These are phyloP conservation scores for Ascochyta viciae-villosae DNA, from an alignment of 2,329 filamentous ascomycete species.

Conservation along the genomic window DNA sequence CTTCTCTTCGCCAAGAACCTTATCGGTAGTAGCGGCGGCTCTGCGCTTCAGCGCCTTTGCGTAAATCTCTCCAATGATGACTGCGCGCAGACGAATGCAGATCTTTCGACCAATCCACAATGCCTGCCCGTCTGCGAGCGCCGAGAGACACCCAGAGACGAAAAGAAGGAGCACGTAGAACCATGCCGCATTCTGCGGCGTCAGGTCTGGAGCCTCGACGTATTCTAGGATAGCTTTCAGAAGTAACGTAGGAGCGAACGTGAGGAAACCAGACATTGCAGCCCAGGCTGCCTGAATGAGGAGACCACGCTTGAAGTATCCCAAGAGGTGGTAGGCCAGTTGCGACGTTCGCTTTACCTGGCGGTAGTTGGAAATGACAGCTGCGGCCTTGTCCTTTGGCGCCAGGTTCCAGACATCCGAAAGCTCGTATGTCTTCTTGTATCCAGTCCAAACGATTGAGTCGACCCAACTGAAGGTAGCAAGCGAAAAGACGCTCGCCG, in stretches of 20 bases:
- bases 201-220: conserved; percentile 79
- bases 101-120: conserved; percentile 94
- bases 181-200: conserved; percentile 89
- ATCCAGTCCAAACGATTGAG: conserved; percentile 85
- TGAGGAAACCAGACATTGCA: conserved; percentile 78
- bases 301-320: conserved; percentile 81
- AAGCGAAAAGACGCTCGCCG: conserved; percentile 87
- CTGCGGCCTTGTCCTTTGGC: conserved; percentile 84
- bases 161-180: conserved; percentile 92
- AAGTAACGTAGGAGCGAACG: conserved; percentile 89
- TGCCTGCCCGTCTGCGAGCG: conserved; percentile 82
- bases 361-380: conserved; percentile 81
- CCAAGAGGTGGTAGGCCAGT: conserved; percentile 79
- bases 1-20: conserved; percentile 68
- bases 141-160: conserved; percentile 79
- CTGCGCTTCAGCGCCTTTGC: conserved; percentile 92
- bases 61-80: conserved; percentile 97
- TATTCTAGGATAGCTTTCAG: conserved; percentile 92
- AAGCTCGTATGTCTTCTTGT: conserved; percentile 82
- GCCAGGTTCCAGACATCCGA: conserved; percentile 90
- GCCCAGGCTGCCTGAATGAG: conserved; percentile 83
- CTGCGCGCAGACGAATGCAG: conserved; percentile 89
- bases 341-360: conserved; percentile 82
- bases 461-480: conserved; percentile 93
- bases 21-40: conserved; percentile 77